Evolutionary conservation across 164 flowering plant species (phyloP).

Genomic region (Annona squamosa): DNA sequence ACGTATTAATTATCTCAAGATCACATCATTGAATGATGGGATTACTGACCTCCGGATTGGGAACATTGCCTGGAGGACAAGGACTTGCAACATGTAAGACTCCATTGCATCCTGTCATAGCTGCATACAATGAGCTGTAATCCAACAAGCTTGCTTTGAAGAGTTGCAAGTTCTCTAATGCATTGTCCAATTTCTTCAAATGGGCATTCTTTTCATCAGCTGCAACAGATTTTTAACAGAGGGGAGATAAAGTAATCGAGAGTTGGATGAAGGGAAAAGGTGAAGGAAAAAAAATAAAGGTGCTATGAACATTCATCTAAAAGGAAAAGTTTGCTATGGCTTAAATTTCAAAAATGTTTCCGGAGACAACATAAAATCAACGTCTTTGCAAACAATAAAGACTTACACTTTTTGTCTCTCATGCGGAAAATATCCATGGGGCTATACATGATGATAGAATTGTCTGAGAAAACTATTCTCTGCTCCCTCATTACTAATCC

Average conservation of each 20-base stretch:
- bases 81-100: constrained; percentile 65
- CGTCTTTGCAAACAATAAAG: no score
- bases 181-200: constrained; percentile 36
- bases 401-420: no score
- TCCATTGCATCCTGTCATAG: constrained; percentile 49
- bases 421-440: no score
- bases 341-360: no score
- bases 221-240: constrained; percentile 10
- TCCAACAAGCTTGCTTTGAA: constrained; percentile 55
- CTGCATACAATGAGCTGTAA: constrained; percentile 29
- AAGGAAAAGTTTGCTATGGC: no score
- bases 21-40: background rate
- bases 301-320: no score
- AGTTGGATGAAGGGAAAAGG: no score
- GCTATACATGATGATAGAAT: no score
- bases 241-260: background rate
- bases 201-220: constrained; percentile 45
- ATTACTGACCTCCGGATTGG: constrained; percentile 31
- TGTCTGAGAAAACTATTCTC: no score
- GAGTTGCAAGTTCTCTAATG: constrained; percentile 39
- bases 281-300: no score
- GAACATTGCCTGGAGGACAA: constrained; percentile 28
- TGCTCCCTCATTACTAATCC: no score
- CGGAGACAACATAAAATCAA: no score
- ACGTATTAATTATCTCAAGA: background rate